phyloP scores from a whole-genome alignment of 2,329 filamentous ascomycete genomes.

The Fonsecaea monophora region DNA sequence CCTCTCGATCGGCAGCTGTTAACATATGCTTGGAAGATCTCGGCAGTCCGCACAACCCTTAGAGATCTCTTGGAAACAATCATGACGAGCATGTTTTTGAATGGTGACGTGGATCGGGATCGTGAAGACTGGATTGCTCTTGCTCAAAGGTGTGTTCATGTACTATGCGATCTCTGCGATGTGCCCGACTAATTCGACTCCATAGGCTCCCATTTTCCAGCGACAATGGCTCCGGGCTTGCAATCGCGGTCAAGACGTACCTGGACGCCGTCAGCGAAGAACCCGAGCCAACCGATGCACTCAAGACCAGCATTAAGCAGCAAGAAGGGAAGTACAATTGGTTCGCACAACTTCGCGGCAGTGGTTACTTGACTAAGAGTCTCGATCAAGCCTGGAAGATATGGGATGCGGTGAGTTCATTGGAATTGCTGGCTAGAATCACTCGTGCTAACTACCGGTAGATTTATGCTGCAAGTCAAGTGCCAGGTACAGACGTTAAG shows the following conservation, averaged over 20 bases:
- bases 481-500: slow-evolving; percentile 59
- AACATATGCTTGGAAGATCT: slow-evolving; percentile 82
- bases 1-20: slow-evolving; percentile 89
- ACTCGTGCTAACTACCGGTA: slow-evolving; percentile 24
- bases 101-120: slow-evolving; percentile 76
- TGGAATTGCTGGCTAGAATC: slow-evolving; percentile 7
- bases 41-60: slow-evolving; percentile 77
- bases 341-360: slow-evolving; percentile 36
- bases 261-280: slow-evolving; percentile 49
- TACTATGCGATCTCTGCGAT: slow-evolving; percentile 12
- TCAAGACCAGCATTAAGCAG: slow-evolving; percentile 37
- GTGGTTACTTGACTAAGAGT: slow-evolving; percentile 57
- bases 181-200: slow-evolving; percentile 28
- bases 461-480: slow-evolving; percentile 66
- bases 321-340: slow-evolving; percentile 38
- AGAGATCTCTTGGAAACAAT: slow-evolving; percentile 86
- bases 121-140: slow-evolving; percentile 72
- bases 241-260: slow-evolving; percentile 57
- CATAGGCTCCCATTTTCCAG: slow-evolving; percentile 53
- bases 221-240: slow-evolving; percentile 55
- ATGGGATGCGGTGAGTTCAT: slow-evolving; percentile 67
- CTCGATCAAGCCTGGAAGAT: slow-evolving; percentile 66
- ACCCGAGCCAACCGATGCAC: slow-evolving; percentile 27
- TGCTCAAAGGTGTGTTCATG: slow-evolving; percentile 68
- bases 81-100: slow-evolving; percentile 78